Evolutionary conservation across 495 filamentous ascomycete genomes (phyloP).

Genomic region (Entonaema liquescens): DNA sequence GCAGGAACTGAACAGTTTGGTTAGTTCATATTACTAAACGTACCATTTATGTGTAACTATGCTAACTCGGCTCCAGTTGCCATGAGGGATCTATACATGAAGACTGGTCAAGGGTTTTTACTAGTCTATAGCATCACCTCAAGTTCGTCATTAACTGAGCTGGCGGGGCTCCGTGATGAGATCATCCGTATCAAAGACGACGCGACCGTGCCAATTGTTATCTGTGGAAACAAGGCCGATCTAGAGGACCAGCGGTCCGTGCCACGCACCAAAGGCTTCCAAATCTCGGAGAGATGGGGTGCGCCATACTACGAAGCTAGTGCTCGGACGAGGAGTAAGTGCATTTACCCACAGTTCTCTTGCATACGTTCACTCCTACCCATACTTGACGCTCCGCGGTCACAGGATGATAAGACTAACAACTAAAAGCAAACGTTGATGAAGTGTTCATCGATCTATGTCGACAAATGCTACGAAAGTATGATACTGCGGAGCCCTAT

Average conservation of each 20-base stretch:
- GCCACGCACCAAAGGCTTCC: slow-evolving; percentile 81
- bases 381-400: slow-evolving; percentile 5
- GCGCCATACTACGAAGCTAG: slow-evolving; percentile 96
- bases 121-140: slow-evolving; percentile 98
- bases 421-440: slow-evolving; percentile 79
- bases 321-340: slow-evolving; percentile 72
- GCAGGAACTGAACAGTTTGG: slow-evolving; percentile 99
- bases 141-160: slow-evolving; percentile 82
- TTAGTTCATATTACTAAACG: slow-evolving; percentile 59
- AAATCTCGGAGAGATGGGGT: slow-evolving; percentile 88
- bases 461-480: slow-evolving; percentile 85
- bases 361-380: slow-evolving; percentile 15
- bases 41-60: slow-evolving; percentile 19
- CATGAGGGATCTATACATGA: slow-evolving; percentile 94
- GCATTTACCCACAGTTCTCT: slow-evolving; percentile 3
- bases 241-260: slow-evolving; percentile 91
- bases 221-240: slow-evolving; percentile 97
- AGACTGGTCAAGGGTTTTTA: slow-evolving; percentile 94
- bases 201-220: slow-evolving; percentile 88
- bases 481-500: slow-evolving; percentile 58
- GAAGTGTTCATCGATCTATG: slow-evolving; percentile 95
- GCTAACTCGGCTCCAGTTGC: slow-evolving; percentile 51
- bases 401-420: slow-evolving; percentile 12
- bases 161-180: slow-evolving; percentile 89
- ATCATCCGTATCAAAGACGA: slow-evolving; percentile 98